Evolutionary conservation across 2,329 filamentous ascomycete genomes (phyloP).

Genomic region (Fusarium torreyae): DNA sequence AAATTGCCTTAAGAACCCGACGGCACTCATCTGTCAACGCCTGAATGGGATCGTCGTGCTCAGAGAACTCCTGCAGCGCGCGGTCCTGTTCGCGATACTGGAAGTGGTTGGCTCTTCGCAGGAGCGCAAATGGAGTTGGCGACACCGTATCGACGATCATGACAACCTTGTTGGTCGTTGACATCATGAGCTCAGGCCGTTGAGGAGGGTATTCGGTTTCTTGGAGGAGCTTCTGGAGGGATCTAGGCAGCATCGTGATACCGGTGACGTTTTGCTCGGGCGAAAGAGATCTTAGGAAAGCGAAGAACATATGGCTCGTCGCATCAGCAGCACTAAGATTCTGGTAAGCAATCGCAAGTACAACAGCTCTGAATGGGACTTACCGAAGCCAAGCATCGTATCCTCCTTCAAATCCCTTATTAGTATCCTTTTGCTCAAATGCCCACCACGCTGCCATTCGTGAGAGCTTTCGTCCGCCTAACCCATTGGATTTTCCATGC

Average conservation of each 20-base stretch:
- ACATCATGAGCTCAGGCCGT: constrained; percentile 81
- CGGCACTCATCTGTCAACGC: constrained; percentile 95
- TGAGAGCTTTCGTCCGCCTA: constrained; percentile 93
- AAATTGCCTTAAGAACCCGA: constrained; percentile 90
- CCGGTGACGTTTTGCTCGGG: constrained; percentile 84
- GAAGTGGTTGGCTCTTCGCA: constrained; percentile 93
- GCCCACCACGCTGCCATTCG: constrained; percentile 99
- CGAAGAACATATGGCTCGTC: constrained; percentile 97
- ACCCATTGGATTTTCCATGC: constrained; percentile 92
- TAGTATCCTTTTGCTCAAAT: constrained; percentile 89
- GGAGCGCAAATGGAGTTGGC: constrained; percentile 90
- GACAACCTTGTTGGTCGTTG: constrained; percentile 87
- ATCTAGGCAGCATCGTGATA: constrained; percentile 89
- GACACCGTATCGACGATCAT: constrained; percentile 98
- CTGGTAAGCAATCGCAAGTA: constrained; percentile 37
- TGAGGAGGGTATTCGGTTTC: constrained; percentile 96
- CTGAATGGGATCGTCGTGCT: constrained; percentile 89
- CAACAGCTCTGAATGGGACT: constrained; percentile 48
- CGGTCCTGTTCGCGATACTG: constrained; percentile 92
- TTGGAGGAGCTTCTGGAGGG: constrained; percentile 89
- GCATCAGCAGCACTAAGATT: constrained; percentile 86
- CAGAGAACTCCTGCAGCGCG: constrained; percentile 87
- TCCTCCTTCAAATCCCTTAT: constrained; percentile 93
- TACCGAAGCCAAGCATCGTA: constrained; percentile 91
- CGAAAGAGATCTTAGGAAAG: constrained; percentile 90